Conservation (phyloP, 768 basidiomycete genomes). For the Xerocomellus dryophilus region DNA sequence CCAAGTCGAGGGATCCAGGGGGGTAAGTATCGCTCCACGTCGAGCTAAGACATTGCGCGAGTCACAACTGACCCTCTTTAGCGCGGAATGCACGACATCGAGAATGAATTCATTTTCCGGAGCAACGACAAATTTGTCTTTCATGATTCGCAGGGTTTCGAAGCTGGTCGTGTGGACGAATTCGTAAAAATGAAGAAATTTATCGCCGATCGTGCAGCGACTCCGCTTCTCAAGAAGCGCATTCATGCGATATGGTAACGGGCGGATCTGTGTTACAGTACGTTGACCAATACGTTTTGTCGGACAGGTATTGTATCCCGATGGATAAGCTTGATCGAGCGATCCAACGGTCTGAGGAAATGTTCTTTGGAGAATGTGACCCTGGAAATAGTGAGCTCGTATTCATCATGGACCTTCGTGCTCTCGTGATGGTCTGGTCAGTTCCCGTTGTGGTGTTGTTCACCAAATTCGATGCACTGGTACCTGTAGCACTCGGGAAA, state of each 20-base stretch:
- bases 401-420: not conserved
- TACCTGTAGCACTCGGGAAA: not conserved
- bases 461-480: conserved; percentile 5
- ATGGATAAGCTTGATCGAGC: not conserved
- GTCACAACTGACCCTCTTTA: not conserved
- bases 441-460: conserved; percentile 6
- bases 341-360: no score
- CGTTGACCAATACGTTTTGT: not conserved
- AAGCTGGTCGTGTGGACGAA: no score
- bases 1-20: not conserved
- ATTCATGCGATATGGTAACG: no score
- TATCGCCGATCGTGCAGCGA: no score
- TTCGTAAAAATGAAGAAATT: no score
- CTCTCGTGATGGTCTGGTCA: not conserved
- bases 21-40: not conserved
- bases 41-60: no score
- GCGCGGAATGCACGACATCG: not conserved
- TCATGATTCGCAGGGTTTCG: not conserved
- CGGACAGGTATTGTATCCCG: conserved; percentile 5
- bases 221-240: no score
- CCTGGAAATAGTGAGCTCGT: no score
- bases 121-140: conserved; percentile 5
- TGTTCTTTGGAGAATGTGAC: no score
- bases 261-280: no score
- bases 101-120: conserved; percentile 1